Conservation (phyloP, 129 eudicot genomes). For the carrot (Daucus carota) region DNA sequence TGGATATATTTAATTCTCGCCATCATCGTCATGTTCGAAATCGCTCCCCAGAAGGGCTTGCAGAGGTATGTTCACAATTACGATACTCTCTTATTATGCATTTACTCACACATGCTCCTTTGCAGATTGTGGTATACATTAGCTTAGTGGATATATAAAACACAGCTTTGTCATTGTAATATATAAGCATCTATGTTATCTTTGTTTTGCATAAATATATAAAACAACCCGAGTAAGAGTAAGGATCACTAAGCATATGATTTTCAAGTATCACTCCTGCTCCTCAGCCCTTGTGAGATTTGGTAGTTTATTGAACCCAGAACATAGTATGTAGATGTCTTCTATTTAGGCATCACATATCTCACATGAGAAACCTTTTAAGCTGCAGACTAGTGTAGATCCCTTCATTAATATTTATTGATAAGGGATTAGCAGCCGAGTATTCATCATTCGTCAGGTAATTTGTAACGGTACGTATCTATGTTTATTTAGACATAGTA, state of each 20-base stretch:
- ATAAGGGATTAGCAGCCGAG: background rate
- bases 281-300: background rate
- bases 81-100: background rate
- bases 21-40: conserved; percentile 71
- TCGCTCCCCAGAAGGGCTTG: conserved; percentile 68
- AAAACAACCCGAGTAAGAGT: background rate
- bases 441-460: background rate
- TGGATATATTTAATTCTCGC: conserved; percentile 52
- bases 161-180: background rate
- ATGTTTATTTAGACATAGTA: too few species aligned
- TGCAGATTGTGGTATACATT: too few species aligned
- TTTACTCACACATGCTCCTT: too few species aligned
- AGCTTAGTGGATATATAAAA: background rate
- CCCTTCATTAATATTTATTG: background rate
- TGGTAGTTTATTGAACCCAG: background rate
- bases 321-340: background rate
- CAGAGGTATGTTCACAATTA: conserved; percentile 51
- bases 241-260: background rate
- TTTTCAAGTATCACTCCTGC: background rate
- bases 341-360: background rate
- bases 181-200: background rate
- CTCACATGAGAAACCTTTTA: background rate
- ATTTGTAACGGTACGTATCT: background rate
- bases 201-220: background rate
- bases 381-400: background rate